phyloP scores from a whole-genome alignment of 306 rosid species.

The Malus sieversii region DNA sequence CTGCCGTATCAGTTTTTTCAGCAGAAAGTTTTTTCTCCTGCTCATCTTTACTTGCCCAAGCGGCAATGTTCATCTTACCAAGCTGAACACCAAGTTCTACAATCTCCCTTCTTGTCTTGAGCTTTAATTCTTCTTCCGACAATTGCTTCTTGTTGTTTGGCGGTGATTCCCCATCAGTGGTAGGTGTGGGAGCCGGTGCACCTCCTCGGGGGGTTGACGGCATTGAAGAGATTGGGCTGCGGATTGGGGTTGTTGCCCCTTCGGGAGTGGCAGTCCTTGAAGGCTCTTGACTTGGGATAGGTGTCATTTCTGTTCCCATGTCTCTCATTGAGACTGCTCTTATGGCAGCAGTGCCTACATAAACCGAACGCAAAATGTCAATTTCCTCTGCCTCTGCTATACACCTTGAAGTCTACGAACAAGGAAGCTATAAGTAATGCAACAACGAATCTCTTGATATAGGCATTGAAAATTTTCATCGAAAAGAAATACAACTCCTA shows the following conservation, averaged over 20 bases:
- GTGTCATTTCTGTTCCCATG: constrained; percentile 99
- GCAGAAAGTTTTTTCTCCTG: constrained; percentile 35
- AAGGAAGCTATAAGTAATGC: background rate
- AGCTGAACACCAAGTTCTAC: constrained; percentile 88
- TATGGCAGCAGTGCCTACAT: constrained; percentile 56
- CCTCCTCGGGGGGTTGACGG: constrained; percentile 85
- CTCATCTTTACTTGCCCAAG: constrained; percentile 89
- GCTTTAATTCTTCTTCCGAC: constrained; percentile 79
- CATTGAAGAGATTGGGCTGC: constrained; percentile 74
- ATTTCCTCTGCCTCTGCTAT: background rate
- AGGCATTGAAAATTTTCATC: background rate
- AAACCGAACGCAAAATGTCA: background rate
- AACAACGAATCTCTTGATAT: background rate
- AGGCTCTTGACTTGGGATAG: constrained; percentile 86
- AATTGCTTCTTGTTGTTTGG: constrained; percentile 33
- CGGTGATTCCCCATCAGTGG: constrained; percentile 24
- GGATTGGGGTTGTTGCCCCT: constrained; percentile 71
- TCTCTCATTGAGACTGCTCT: constrained; percentile 97
- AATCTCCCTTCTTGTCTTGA: constrained; percentile 85
- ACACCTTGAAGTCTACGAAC: background rate
- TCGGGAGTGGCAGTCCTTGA: constrained; percentile 82
- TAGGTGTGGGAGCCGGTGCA: constrained; percentile 65
- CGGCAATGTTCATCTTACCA: constrained; percentile 87
- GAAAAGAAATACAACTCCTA: background rate
- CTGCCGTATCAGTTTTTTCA: constrained; percentile 16